phyloP scores from a whole-genome alignment of 1,284 basidiomycete species.

The Marasmius fiardii region DNA sequence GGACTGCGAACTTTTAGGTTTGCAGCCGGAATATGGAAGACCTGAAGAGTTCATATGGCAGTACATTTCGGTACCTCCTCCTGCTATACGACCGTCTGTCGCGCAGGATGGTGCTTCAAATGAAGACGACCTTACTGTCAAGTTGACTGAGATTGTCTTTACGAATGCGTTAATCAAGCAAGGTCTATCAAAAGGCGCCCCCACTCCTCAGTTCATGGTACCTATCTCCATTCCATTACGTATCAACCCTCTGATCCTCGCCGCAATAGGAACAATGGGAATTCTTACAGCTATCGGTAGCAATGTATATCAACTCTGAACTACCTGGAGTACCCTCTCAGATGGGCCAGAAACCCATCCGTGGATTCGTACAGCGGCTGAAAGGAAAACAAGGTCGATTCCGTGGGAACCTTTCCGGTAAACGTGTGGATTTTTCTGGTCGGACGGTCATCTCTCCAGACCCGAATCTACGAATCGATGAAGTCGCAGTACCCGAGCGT shows the following conservation, averaged over 20 bases:
- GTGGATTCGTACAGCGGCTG: slow-evolving; percentile 96
- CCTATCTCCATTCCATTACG: slow-evolving; percentile 16
- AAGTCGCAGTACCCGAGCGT: slow-evolving; percentile 95
- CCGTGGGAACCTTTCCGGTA: slow-evolving; percentile 97
- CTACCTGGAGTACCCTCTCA: slow-evolving; percentile 88
- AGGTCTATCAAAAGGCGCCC: slow-evolving; percentile 84
- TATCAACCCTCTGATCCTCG: slow-evolving; percentile 12
- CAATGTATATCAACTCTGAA: slow-evolving; percentile 99
- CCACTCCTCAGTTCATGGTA: slow-evolving; percentile 89
- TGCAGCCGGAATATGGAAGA: slow-evolving; percentile 86
- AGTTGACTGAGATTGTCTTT: slow-evolving; percentile 96
- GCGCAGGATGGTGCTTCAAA: slow-evolving; percentile 97
- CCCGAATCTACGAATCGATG: slow-evolving; percentile 96
- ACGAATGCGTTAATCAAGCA: slow-evolving; percentile 93
- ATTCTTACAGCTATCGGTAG: slow-evolving; percentile 90
- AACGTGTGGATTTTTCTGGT: slow-evolving; percentile 98
- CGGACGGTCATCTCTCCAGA: slow-evolving; percentile 99
- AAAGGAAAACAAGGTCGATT: slow-evolving; percentile 99
- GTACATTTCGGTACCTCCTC: slow-evolving; percentile 97
- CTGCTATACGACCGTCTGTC: slow-evolving; percentile 96
- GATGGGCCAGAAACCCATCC: slow-evolving; percentile 86
- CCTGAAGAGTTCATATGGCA: slow-evolving; percentile 99
- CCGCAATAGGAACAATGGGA: slow-evolving; percentile 91
- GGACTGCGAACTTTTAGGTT: slow-evolving; percentile 94
- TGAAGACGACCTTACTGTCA: slow-evolving; percentile 98